A percentile compares a stretch with the other conserved stretches of the same genome.
phyloP scores from a whole-genome alignment of 345 rosid species.

The Syzygium oleosum region DNA sequence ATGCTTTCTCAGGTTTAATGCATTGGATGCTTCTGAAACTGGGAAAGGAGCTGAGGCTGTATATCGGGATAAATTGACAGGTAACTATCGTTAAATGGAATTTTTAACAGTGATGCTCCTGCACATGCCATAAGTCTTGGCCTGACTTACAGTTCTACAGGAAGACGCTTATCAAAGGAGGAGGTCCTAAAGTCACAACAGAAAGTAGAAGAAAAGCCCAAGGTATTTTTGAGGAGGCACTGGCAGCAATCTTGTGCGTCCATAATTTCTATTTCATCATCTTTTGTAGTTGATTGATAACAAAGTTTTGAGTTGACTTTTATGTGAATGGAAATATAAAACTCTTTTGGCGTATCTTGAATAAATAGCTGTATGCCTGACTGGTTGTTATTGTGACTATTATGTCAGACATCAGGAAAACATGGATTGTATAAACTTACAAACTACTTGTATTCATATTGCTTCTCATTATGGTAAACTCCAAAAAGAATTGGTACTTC shows the following conservation, averaged over 20 bases:
- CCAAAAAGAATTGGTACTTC: not conserved
- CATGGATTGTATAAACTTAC: not conserved
- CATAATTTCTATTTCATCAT: not conserved
- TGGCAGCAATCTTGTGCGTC: not conserved
- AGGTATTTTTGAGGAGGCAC: constrained; percentile 29
- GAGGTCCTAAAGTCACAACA: constrained; percentile 48
- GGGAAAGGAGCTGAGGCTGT: constrained; percentile 80
- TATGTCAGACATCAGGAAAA: not conserved
- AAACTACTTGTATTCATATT: not conserved
- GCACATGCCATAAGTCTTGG: not conserved
- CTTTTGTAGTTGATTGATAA: not conserved
- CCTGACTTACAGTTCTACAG: constrained; percentile 22
- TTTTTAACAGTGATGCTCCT: not conserved
- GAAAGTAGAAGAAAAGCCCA: constrained; percentile 62
- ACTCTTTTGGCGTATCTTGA: not conserved
- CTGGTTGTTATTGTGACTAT: not conserved
- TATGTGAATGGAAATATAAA: not conserved
- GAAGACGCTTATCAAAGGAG: constrained; percentile 62
- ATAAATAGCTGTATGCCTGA: not conserved
- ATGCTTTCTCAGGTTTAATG: constrained; percentile 39
- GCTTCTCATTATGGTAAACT: not conserved
- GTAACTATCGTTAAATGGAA: constrained; percentile 4
- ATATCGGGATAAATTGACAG: constrained; percentile 83
- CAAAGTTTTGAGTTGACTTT: not conserved
- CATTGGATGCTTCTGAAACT: constrained; percentile 66